Base-by-base conservation (phyloP, 164 flowering plant genomes). In the Euptelea pleiosperma region DNA sequence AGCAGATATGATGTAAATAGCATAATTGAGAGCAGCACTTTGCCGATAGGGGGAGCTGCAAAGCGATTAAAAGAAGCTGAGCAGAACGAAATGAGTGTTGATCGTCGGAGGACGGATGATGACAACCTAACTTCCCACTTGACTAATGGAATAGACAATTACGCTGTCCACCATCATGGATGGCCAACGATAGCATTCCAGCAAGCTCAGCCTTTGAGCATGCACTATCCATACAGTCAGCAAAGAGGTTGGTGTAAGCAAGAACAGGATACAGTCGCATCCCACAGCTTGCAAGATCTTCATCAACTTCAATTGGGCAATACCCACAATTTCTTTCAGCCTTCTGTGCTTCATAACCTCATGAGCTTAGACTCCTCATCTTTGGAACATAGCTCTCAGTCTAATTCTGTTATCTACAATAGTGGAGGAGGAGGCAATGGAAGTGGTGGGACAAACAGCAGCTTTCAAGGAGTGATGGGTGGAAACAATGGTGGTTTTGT, bases 1-100 rank as follows among this genome's bases (percentile, higher is more conserved):
- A 89, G 68, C 70, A 58, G 91, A 22, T 91, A 91, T 31, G 89
- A 91, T 36, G 96, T 91, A 2, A 86, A 83, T 35, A 73, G 86
- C 79, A 91, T 91, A 6, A 69, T 89, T 0, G 89, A 87, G 58
- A 89, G 98, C 74, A 79, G 69, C 57, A 74, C 83, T 1, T 58
- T 89, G 42, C 96, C 95, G 0, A 79, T 89, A 3, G 91, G 96
- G 1, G 86, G 83, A 6, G 83, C 85, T 1, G 85, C 89, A 1
- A 89, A 81, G 77, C 76, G 92, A 0, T 51, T 84, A 51, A 88
- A 84, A 52, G 92, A 85, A 9, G 82, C 73, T 0, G 89, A 87
- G 31, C 76, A 75, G 57, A 63, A 71, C 1, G 79, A 75, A 58
- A 67, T 76, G 57, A 58, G 69, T 4, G 56, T 69, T 0, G 77